Base-by-base conservation (phyloP, 805 yeast genomes). In the Maudiozyma pseudohumilis region DNA sequence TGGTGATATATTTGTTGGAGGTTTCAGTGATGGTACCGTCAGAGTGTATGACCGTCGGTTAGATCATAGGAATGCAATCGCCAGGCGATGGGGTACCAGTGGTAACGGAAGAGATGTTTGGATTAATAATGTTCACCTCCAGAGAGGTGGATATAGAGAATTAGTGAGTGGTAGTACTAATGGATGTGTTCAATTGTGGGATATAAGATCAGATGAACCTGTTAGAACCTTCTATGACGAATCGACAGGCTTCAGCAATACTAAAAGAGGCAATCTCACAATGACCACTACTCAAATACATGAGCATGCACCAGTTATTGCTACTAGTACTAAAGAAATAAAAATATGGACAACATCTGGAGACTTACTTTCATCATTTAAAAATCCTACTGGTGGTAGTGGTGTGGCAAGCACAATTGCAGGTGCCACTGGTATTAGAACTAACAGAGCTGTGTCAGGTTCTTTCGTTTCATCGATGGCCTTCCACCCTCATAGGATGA, bases 261-360 rank as follows among this genome's bases (percentile, higher is more conserved):
- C 23, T 25, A 42, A 34, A 21, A 43, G 36, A 34, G 46, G 34
- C 36, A 50, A 29, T 17, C 35, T 37, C 27, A 48, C 58, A 2
- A 60, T 74, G 71, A 73, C 92, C 6, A 70, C 85, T 16, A 69
- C 86, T 39, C 81, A 83, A 52, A 75, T 85, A 5, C 98, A 92
- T 61, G 98, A 92, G 52, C 98, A 92, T 61, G 98, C 97, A 0
- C 97, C 98, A 1, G 69, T 92, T 2, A 74, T 92, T 40, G 89
- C 88, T 2, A 81, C 95, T 3, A 96, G 95, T 0, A 78, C 88
- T 2, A 80, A 80, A 43, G 69, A 73, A 25, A 76, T 87, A 12
- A 80, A 84, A 32, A 61, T 92, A 5, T 88, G 92, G 83, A 77
- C 94, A 3, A 85, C 95, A 0, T 65, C 81, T 0, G 97, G 97